A percentile compares a stretch with the other conserved stretches of the same genome.
These are phyloP conservation scores for Cardiospermum halicacabum DNA, from an alignment of 345 rosid genomes.

Conservation along the genomic window DNA sequence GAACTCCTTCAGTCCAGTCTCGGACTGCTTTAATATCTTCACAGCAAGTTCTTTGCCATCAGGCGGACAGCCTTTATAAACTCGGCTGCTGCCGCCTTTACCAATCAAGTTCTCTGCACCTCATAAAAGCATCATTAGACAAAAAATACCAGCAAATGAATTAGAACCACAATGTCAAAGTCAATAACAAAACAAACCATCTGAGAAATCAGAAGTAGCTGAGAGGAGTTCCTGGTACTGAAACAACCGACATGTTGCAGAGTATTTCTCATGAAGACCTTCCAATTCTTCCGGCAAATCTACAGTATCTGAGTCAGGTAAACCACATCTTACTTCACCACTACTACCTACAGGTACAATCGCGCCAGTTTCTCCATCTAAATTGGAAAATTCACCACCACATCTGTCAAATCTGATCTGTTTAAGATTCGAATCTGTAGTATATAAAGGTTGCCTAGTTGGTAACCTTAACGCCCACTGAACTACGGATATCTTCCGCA, in stretches of 20 bases:
- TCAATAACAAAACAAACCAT: constrained; percentile 44
- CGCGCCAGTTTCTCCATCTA: constrained; percentile 53
- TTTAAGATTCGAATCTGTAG: constrained; percentile 35
- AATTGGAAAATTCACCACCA: constrained; percentile 22
- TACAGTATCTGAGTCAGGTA: constrained; percentile 28
- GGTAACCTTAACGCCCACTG: constrained; percentile 68
- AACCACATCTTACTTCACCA: constrained; percentile 22
- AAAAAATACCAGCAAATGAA: constrained; percentile 11
- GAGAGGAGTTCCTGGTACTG: constrained; percentile 64
- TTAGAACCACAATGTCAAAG: not conserved
- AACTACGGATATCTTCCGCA: constrained; percentile 58
- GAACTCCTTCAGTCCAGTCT: constrained; percentile 65
- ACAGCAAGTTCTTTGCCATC: constrained; percentile 88
- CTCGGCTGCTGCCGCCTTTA: constrained; percentile 89
- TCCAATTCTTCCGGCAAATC: constrained; percentile 51
- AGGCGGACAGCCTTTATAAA: constrained; percentile 72
- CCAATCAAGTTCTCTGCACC: constrained; percentile 79
- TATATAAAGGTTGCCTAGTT: constrained; percentile 32
- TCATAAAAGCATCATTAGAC: not conserved
- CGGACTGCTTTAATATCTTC: constrained; percentile 79
- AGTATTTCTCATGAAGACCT: constrained; percentile 59
- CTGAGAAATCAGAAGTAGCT: constrained; percentile 65
- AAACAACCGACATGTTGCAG: constrained; percentile 74
- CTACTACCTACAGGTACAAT: constrained; percentile 39
- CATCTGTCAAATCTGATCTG: constrained; percentile 20